These are phyloP conservation scores for Lachnellula cervina DNA, from an alignment of 2,329 filamentous ascomycete genomes.

Conservation along the genomic window DNA sequence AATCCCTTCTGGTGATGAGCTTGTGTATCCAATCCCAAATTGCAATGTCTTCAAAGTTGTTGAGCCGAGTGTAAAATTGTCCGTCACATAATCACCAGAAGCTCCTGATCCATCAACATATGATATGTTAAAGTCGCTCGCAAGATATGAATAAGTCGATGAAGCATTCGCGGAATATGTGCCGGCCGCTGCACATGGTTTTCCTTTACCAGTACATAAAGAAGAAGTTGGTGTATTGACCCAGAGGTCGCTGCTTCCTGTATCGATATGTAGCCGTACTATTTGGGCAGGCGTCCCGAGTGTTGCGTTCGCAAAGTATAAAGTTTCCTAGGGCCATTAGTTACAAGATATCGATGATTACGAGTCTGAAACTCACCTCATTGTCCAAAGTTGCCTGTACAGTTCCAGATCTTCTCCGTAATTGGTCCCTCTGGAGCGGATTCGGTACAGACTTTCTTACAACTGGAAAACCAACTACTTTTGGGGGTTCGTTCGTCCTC, in stretches of 20 bases:
- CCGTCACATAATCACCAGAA: conserved; percentile 72
- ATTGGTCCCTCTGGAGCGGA: conserved; percentile 29
- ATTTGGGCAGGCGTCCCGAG: conserved; percentile 57
- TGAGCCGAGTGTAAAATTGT: conserved; percentile 59
- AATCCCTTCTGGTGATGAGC: conserved; percentile 63
- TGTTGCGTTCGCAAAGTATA: conserved; percentile 60
- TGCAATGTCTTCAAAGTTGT: conserved; percentile 53
- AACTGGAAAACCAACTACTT: conserved; percentile 30
- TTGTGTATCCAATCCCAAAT: conserved; percentile 68
- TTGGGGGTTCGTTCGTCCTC: conserved; percentile 25
- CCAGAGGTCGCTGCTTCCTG: conserved; percentile 66
- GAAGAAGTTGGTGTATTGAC: conserved; percentile 60
- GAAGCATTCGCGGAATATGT: conserved; percentile 67
- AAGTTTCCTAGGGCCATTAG: conserved; percentile 43
- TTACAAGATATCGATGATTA: not conserved
- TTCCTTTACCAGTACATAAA: conserved; percentile 47
- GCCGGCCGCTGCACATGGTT: conserved; percentile 57
- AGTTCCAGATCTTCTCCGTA: conserved; percentile 42
- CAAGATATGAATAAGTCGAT: conserved; percentile 70
- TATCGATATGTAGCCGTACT: conserved; percentile 59
- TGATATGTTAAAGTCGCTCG: conserved; percentile 76
- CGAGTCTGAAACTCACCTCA: conserved; percentile 37
- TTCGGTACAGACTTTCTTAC: conserved; percentile 23
- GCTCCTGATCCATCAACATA: conserved; percentile 81
- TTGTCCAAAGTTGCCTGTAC: conserved; percentile 50